Evolutionary conservation across 257 asterid genomes (phyloP), one percentile per base, ranked within the genome.

Genomic region (Nicotiana noctiflora): DNA sequence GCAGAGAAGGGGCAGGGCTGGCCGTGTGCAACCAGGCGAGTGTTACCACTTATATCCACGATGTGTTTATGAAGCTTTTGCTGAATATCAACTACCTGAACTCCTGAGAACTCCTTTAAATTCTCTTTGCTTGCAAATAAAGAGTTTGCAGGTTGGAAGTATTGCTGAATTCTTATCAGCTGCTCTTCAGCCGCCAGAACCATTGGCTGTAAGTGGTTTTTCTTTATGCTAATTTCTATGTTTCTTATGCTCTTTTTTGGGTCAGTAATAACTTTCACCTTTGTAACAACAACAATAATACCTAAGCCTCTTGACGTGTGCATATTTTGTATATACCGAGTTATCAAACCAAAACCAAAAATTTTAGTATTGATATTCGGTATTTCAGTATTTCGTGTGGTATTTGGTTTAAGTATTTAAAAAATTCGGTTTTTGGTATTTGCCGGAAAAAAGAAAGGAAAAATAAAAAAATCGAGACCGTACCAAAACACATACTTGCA

Each of bases 1-100:
- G 84, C 97, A 95, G 99, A 93, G 99, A 89, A 89, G 94, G 88
- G 99, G 99, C 67, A 91, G 99, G 86, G 97, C 99, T 80, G 99
- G 99, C n/a, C 97, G 99, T 59, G 99, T 95, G 87, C 97, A 90
- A 86, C 93, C 99, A 59, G 99, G 98, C 14, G 99, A 91, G 88
- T 93, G 99, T 89, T 95, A 92, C 92, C 97, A 95, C 86, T 83
- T 95, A 75, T 95, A 95, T 79, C 99, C 99, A 40, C 89, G 81
- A 87, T 93, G 99, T 79, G 98, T 95, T 37, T 93, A 91, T 84
- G 97, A 93, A 84, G 98, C 99, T 86, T 95, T 95, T 88, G 86
- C 98, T 55, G 97, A 91, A 83, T 95, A 93, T 84, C 99, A 95
- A 85, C 97, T 95, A 82, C 99, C 99, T 84, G 99, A 95, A 85